Evolutionary conservation across 768 basidiomycete genomes (phyloP).

Genomic region (Russula griseocarnosa): DNA sequence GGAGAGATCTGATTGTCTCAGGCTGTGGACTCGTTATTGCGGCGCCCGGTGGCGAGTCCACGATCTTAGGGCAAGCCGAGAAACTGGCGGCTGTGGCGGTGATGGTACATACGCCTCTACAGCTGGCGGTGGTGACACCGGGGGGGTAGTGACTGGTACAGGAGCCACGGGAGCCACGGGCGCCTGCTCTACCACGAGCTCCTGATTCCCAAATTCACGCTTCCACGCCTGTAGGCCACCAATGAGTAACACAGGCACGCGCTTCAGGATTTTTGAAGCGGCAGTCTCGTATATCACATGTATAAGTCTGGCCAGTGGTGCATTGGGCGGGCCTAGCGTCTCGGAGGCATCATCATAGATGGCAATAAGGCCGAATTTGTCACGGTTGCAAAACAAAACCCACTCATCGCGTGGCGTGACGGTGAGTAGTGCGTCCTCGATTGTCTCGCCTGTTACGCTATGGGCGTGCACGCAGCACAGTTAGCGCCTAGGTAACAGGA

Average conservation of each 20-base stretch:
- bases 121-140: neutral
- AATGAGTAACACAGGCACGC: constrained; percentile 75
- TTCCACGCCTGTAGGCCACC: constrained; percentile 87
- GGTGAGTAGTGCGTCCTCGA: constrained; percentile 74
- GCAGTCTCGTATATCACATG: constrained; percentile 69
- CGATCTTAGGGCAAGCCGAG: neutral
- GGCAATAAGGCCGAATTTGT: constrained; percentile 84
- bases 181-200: constrained; percentile 33
- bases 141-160: neutral
- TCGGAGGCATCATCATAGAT: constrained; percentile 73
- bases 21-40: neutral
- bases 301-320: constrained; percentile 57
- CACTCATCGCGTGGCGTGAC: constrained; percentile 68
- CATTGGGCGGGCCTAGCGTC: constrained; percentile 44
- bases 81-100: constrained; percentile 7
- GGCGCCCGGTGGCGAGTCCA: constrained; percentile 10
- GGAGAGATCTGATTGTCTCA: constrained; percentile 18
- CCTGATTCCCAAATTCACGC: constrained; percentile 46
- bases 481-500: neutral
- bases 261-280: constrained; percentile 64
- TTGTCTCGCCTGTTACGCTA: constrained; percentile 60
- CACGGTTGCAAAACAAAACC: constrained; percentile 74
- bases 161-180: neutral
- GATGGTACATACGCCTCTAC: constrained; percentile 3
- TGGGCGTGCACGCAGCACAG: neutral